Evolutionary conservation across 2,329 filamentous ascomycete genomes (phyloP).

Genomic region (Colletotrichum brevisporum): DNA sequence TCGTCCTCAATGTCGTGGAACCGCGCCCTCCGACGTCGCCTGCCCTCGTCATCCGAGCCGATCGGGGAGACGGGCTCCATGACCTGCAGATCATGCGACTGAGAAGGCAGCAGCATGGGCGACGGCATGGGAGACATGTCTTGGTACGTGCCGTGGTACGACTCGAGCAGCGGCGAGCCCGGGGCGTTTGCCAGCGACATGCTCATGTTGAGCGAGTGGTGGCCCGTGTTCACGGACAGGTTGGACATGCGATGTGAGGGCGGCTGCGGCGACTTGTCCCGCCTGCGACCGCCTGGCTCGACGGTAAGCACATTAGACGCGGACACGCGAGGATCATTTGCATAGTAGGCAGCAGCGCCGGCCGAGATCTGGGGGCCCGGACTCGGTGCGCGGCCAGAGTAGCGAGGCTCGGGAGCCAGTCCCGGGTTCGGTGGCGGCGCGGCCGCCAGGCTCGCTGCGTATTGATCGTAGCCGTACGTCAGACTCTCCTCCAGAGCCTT

Average conservation of each 20-base stretch:
- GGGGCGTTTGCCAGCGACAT: conserved; percentile 72
- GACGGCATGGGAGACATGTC: conserved; percentile 95
- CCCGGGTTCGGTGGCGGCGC: conserved; percentile 11
- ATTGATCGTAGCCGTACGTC: conserved; percentile 60
- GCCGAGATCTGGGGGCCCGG: conserved; percentile 38
- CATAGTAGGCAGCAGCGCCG: conserved; percentile 47
- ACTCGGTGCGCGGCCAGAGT: conserved; percentile 35
- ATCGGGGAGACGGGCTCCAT: conserved; percentile 68
- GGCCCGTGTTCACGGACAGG: conserved; percentile 64
- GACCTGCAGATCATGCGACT: conserved; percentile 42
- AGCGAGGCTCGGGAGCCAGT: conserved; percentile 32
- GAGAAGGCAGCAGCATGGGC: conserved; percentile 71
- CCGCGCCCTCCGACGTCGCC: conserved; percentile 72
- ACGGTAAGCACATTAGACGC: conserved; percentile 57
- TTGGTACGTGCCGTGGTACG: conserved; percentile 95
- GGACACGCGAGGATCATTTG: conserved; percentile 55
- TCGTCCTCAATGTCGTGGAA: conserved; percentile 90
- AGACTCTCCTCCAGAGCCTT: conserved; percentile 59
- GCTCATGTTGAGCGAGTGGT: conserved; percentile 52
- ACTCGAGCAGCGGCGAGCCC: conserved; percentile 87
- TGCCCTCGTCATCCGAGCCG: conserved; percentile 63
- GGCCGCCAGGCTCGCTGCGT: conserved; percentile 4
- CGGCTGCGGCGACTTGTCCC: conserved; percentile 63
- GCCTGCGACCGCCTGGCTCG: conserved; percentile 54
- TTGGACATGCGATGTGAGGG: conserved; percentile 65